Evolutionary conservation across 441 rosid species (phyloP), one percentile per base, ranked within the genome.

Genomic region (Croton laevigatus): DNA sequence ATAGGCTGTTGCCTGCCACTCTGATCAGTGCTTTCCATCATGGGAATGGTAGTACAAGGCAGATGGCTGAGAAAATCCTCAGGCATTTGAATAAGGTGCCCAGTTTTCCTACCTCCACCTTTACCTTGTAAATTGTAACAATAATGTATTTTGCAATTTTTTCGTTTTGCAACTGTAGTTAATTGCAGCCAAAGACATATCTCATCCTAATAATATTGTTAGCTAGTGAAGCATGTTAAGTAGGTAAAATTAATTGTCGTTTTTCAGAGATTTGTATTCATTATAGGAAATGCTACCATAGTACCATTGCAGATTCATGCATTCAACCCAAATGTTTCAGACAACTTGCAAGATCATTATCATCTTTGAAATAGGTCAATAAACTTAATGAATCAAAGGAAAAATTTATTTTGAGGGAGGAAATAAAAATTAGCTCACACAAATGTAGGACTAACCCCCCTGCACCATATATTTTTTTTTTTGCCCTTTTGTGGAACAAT

Each of bases 41-140:
- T 20, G 97, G 97, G 42, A 89, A 88, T 72, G 86, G 83, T 54
- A 76, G 80, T 67, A 90, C 95, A 37, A 91, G 85, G 82, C 93
- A 88, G 83, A 86, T 87, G 78, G 98, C 97, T 46, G 97, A 91
- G 80, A 90, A 85, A 77, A 85, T 94, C 67, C 71, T 94, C 74
- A 80, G 86, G 77, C 90, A 81, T 77, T 73, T 94, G 80, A 90
- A 94, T 73, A 88, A 81, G 89, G 84, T 86, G 87, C 96, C 97
- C 55, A 78, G 71, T 71, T 76, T 77, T 70, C 79, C 82, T 42
- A 69, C 80, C 73, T 62, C 85, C 70, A 13, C 12, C 75, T 75
- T 59, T 37, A 66, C 81, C 38, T 45, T 75, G 76, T 83, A 82
- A 71, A 34, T 62, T 62, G 38, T 34, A 59, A 19, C 7, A 34